A percentile compares a stretch with the other conserved stretches of the same genome.
phyloP scores from a whole-genome alignment of 352 stramenopile genomes.

The Globisporangium uncinulatum region DNA sequence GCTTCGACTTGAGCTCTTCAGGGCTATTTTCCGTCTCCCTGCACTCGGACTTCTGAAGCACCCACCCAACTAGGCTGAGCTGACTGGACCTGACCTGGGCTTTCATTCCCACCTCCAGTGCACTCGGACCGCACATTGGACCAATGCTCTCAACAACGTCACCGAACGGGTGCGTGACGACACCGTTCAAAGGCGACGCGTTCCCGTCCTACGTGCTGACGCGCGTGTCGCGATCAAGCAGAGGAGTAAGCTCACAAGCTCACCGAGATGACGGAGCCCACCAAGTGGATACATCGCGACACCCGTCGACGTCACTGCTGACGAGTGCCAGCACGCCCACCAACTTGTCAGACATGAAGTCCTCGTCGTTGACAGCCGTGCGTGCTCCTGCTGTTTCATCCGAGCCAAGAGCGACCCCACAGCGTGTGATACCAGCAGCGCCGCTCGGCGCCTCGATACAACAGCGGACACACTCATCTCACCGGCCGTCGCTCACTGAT shows the following conservation, averaged over 20 bases:
- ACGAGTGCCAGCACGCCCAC: no score
- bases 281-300: not conserved
- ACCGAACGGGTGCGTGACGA: not conserved
- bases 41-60: no score
- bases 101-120: no score
- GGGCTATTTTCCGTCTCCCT: no score
- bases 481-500: conserved; percentile 50
- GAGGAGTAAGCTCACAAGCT: not conserved
- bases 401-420: not conserved
- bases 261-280: not conserved
- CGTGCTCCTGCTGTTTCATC: not conserved
- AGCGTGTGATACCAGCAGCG: not conserved
- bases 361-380: not conserved
- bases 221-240: conserved; percentile 12
- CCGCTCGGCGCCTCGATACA: not conserved
- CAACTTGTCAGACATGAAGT: no score
- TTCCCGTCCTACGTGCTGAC: conserved; percentile 55
- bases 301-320: no score
- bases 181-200: conserved; percentile 59
- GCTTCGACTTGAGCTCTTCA: no score
- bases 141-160: not conserved
- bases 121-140: not conserved
- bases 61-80: no score
- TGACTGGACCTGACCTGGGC: no score
- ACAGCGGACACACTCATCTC: not conserved